Evolutionary conservation across 805 yeast genomes (phyloP).

Genomic region (Candida insectalens): DNA sequence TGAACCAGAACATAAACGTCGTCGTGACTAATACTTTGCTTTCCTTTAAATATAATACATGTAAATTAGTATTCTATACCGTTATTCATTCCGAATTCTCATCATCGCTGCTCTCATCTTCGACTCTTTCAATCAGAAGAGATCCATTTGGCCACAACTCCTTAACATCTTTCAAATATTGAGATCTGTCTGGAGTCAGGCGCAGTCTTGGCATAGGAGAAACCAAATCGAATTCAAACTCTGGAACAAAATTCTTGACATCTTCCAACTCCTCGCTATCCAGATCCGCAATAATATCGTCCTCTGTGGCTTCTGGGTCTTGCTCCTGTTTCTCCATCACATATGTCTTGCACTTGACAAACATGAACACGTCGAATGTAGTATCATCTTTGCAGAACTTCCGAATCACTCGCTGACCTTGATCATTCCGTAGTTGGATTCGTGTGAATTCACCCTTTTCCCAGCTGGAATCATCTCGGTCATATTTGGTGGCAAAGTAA

Average conservation of each 20-base stretch:
- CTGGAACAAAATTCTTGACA: conserved; percentile 10
- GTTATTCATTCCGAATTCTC: conserved; percentile 3
- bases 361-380: conserved; percentile 38
- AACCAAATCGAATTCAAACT: conserved; percentile 24
- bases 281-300: conserved; percentile 8
- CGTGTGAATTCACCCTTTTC: conserved; percentile 25
- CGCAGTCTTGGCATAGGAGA: conserved; percentile 27
- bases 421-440: conserved; percentile 46
- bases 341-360: conserved; percentile 32
- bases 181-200: conserved; percentile 13
- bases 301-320: conserved; percentile 6
- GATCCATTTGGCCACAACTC: conserved; percentile 31
- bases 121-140: conserved; percentile 20
- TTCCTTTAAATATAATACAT: background rate
- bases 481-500: conserved; percentile 2
- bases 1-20: too few species aligned
- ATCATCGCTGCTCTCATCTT: conserved; percentile 10
- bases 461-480: conserved; percentile 8
- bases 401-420: conserved; percentile 40
- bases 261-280: conserved; percentile 8
- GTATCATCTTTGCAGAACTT: conserved; percentile 31
- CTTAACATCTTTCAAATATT: conserved; percentile 16
- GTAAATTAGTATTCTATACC: background rate
- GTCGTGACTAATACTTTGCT: too few species aligned
- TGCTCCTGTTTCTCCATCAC: conserved; percentile 5